Evolutionary conservation across 2,329 filamentous ascomycete genomes (phyloP).

Genomic region (Pleoardoris graminearum): DNA sequence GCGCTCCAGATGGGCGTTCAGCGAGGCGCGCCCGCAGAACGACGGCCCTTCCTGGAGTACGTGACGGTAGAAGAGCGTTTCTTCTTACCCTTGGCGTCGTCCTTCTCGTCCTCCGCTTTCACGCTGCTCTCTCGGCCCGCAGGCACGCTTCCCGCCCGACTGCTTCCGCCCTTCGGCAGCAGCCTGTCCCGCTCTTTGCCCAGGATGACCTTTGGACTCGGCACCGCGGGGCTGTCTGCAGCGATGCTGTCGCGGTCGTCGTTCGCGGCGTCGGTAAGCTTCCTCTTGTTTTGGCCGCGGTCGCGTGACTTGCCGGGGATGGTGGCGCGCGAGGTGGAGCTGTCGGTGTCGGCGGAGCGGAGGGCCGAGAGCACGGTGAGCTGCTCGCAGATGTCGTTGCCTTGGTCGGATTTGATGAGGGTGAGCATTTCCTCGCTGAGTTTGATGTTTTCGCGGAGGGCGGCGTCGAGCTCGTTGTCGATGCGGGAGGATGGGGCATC

Average conservation of each 20-base stretch:
- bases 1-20: background rate
- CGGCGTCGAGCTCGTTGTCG: conserved; percentile 51
- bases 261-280: conserved; percentile 38
- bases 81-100: conserved; percentile 51
- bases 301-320: conserved; percentile 44
- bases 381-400: conserved; percentile 48
- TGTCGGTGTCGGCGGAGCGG: conserved; percentile 49
- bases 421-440: conserved; percentile 51
- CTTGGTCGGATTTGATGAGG: conserved; percentile 47
- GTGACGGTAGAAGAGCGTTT: conserved; percentile 31
- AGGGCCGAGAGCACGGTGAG: conserved; percentile 54
- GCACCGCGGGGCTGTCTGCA: conserved; percentile 42
- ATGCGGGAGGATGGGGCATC: conserved; percentile 44
- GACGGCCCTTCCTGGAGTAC: conserved; percentile 16
- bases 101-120: conserved; percentile 55
- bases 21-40: background rate
- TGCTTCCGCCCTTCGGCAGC: conserved; percentile 47
- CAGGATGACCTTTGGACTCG: conserved; percentile 39
- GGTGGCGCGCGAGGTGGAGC: conserved; percentile 41
- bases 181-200: conserved; percentile 41
- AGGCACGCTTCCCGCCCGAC: conserved; percentile 47
- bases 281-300: conserved; percentile 41
- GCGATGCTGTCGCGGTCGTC: conserved; percentile 47
- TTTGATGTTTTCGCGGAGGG: conserved; percentile 54
- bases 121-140: conserved; percentile 54